phyloP scores from a whole-genome alignment of 1,284 basidiomycete species.

The Leccinum subatratum region DNA sequence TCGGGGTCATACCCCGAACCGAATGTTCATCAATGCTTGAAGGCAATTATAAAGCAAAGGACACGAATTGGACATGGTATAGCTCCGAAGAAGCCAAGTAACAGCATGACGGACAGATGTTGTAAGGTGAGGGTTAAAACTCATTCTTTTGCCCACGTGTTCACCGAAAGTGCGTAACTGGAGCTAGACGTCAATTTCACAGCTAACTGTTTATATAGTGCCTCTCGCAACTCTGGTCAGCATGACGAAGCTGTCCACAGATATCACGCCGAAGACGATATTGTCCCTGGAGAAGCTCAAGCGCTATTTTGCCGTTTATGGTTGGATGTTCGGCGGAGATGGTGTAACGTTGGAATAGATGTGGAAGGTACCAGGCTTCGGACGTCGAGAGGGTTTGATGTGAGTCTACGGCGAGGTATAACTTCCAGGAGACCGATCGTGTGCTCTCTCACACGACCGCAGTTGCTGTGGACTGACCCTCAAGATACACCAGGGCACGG shows the following conservation, averaged over 20 bases:
- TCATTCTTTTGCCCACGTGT: constrained; percentile 73
- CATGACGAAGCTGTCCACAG: constrained; percentile 60
- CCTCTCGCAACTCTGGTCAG: constrained; percentile 86
- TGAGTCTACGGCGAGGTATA: constrained; percentile 66
- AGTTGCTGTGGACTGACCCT: constrained; percentile 92
- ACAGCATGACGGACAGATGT: background rate
- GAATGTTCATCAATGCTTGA: too few relatives aligned
- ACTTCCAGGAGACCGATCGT: background rate
- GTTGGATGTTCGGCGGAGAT: constrained; percentile 94
- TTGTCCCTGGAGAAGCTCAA: constrained; percentile 81
- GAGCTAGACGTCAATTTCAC: background rate
- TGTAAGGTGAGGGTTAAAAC: background rate
- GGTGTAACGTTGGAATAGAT: constrained; percentile 91
- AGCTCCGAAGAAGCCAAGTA: too few relatives aligned
- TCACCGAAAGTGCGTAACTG: constrained; percentile 69
- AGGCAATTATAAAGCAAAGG: too few relatives aligned
- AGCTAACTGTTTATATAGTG: constrained; percentile 44
- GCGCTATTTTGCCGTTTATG: constrained; percentile 94
- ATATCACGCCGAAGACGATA: constrained; percentile 49
- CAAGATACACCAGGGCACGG: constrained; percentile 88
- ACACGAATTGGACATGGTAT: too few relatives aligned
- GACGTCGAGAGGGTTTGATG: constrained; percentile 91
- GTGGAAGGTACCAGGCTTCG: constrained; percentile 80
- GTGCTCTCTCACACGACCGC: constrained; percentile 13
- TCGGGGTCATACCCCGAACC: too few relatives aligned